Conservation (phyloP, 1,139 yeast genomes). For the Barnettozyma hawaiiensis region DNA sequence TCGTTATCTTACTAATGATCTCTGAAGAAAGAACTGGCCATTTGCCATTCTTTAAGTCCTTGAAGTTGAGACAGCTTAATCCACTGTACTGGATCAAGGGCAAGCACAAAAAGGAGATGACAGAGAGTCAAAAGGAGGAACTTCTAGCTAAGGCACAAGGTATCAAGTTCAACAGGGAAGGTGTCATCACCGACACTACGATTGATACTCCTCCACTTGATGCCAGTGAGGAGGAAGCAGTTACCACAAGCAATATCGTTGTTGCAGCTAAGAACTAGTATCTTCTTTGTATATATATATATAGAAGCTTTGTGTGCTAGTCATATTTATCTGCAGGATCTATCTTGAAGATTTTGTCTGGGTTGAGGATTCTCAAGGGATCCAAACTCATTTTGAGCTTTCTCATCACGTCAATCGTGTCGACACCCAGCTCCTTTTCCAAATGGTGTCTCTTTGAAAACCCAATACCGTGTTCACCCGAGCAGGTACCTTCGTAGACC, state of each 20-base stretch:
- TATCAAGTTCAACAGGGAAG: constrained; percentile 30
- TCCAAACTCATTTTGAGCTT: constrained; percentile 49
- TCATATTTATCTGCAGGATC: constrained; percentile 35
- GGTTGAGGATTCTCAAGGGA: constrained; percentile 51
- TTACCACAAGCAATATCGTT: not conserved
- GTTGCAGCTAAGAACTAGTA: constrained; percentile 2
- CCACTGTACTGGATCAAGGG: constrained; percentile 69
- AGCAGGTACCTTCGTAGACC: constrained; percentile 50
- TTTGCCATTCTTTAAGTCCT: constrained; percentile 50
- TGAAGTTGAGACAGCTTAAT: constrained; percentile 52
- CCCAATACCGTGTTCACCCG: constrained; percentile 65
- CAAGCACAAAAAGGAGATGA: constrained; percentile 57
- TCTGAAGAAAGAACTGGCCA: constrained; percentile 67
- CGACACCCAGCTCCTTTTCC: constrained; percentile 44
- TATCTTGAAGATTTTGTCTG: constrained; percentile 54
- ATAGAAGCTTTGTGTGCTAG: no score
- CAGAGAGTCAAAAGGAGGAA: constrained; percentile 46
- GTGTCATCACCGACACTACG: constrained; percentile 14
- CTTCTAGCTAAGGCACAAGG: constrained; percentile 44
- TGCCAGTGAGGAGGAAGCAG: not conserved
- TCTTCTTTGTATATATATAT: no score
- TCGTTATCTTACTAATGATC: constrained; percentile 51
- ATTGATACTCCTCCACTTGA: not conserved
- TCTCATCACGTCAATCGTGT: constrained; percentile 51
- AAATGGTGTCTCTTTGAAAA: constrained; percentile 48